These are phyloP conservation scores for Kalmusia sp. DNA, from an alignment of 2,329 filamentous ascomycete species.

Conservation along the genomic window DNA sequence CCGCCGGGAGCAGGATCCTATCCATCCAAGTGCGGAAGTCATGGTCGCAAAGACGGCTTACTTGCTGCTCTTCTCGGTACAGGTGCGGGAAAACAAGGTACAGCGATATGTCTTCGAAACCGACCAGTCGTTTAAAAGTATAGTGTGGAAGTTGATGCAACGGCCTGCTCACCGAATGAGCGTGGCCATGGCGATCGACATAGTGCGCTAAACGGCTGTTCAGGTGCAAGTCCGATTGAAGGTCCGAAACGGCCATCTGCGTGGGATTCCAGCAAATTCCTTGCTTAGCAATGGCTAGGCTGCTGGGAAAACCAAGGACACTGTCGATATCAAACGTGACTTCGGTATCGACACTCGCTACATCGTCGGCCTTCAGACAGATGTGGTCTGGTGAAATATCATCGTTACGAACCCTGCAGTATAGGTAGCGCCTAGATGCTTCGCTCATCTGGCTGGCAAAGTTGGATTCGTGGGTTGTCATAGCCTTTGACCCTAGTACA, in stretches of 20 bases:
- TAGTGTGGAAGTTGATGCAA: constrained; percentile 3
- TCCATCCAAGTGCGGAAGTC: neutral
- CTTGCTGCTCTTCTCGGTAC: neutral
- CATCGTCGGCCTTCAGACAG: neutral
- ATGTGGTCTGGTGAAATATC: neutral
- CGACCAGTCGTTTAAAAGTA: constrained; percentile 1
- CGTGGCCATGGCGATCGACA: neutral
- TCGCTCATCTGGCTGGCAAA: neutral
- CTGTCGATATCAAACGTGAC: constrained; percentile 1
- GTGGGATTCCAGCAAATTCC: neutral
- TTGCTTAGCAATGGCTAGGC: constrained; percentile 1
- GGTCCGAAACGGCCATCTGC: neutral
- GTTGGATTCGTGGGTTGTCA: neutral
- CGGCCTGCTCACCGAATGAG: neutral
- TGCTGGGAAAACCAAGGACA: constrained; percentile 2
- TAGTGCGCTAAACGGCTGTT: constrained; percentile 1
- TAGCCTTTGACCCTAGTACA: neutral
- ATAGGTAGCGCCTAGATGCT: constrained; percentile 1
- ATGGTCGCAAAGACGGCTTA: constrained; percentile 1
- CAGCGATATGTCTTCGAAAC: neutral
- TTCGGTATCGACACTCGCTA: neutral
- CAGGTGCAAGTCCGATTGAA: neutral
- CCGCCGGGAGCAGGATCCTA: neutral
- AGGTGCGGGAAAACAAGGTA: constrained; percentile 1
- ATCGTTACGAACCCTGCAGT: neutral